Conservation (phyloP, 2,329 filamentous ascomycete genomes). For the Cladosporium phlei region DNA sequence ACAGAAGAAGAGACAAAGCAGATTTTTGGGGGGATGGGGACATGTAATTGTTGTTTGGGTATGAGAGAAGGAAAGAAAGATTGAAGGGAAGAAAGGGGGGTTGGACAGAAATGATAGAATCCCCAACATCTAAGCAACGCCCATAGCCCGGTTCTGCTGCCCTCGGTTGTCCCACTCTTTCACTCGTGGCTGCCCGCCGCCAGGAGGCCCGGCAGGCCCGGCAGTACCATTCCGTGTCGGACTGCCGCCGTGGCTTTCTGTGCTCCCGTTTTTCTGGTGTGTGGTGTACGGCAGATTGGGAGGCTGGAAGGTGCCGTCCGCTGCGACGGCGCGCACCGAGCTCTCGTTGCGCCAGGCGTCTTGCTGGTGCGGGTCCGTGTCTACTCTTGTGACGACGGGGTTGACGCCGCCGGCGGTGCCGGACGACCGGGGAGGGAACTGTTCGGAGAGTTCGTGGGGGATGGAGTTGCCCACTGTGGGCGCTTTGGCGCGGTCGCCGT, state of each 20-base stretch:
- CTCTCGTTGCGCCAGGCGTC: constrained; percentile 74
- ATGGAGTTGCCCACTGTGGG: constrained; percentile 48
- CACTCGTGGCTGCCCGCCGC: not conserved
- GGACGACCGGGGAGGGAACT: constrained; percentile 24
- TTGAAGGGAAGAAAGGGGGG: not conserved
- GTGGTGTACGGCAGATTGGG: constrained; percentile 11
- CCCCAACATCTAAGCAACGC: not conserved
- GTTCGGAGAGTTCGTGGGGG: constrained; percentile 46
- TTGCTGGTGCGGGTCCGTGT: constrained; percentile 74
- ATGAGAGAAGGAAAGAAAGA: no score
- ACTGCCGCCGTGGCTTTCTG: constrained; percentile 9
- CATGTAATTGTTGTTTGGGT: no score
- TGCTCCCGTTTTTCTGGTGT: constrained; percentile 9
- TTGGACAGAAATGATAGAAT: not conserved
- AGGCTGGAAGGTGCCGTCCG: constrained; percentile 18
- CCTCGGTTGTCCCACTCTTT: constrained; percentile 9
- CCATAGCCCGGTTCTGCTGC: constrained; percentile 6
- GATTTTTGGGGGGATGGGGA: no score
- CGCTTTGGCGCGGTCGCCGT: constrained; percentile 72
- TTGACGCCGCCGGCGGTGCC: constrained; percentile 29
- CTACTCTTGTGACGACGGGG: constrained; percentile 64
- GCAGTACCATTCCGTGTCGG: constrained; percentile 9
- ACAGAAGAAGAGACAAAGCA: no score
- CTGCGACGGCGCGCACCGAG: constrained; percentile 68
- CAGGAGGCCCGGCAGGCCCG: no score